Conservation (phyloP, 2,329 filamentous ascomycete genomes). For the Aspergillus texensis region DNA sequence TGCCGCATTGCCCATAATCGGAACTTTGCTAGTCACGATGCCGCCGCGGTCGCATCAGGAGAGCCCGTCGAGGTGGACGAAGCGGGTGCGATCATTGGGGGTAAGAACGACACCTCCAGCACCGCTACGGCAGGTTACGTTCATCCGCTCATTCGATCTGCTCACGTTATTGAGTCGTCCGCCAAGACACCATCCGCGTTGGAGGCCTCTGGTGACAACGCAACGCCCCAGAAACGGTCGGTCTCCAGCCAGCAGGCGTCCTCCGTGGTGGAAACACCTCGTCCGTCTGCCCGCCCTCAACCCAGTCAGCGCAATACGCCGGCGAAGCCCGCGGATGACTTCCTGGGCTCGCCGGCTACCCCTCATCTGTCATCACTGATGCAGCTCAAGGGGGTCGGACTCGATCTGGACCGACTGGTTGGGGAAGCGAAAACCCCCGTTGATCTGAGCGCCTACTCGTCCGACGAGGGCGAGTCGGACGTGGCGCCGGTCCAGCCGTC, state of each 20-base stretch:
- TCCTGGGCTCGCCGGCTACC: slow-evolving; percentile 60
- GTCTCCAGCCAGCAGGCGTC: slow-evolving; percentile 14
- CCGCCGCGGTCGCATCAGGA: slow-evolving; percentile 85
- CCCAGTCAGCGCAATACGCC: slow-evolving; percentile 20
- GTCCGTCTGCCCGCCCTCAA: slow-evolving; percentile 8
- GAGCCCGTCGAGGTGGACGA: slow-evolving; percentile 76
- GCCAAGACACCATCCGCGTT: slow-evolving; percentile 20
- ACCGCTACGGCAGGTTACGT: slow-evolving; percentile 54
- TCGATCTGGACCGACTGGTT: slow-evolving; percentile 63
- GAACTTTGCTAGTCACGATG: slow-evolving; percentile 94
- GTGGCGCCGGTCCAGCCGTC: slow-evolving; percentile 34
- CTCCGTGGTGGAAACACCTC: slow-evolving; percentile 31
- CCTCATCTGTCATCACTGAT: slow-evolving; percentile 71
- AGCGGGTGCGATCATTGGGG: slow-evolving; percentile 50
- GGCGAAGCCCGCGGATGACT: slow-evolving; percentile 35
- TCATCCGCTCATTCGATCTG: slow-evolving; percentile 63
- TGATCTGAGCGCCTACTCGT: slow-evolving; percentile 43
- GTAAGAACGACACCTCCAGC: slow-evolving; percentile 33
- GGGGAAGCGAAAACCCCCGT: slow-evolving; percentile 54
- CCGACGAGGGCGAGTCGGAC: slow-evolving; percentile 44
- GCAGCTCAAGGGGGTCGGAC: slow-evolving; percentile 61
- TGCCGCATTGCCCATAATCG: slow-evolving; percentile 93
- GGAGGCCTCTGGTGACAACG: slow-evolving; percentile 13
- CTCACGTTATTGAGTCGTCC: slow-evolving; percentile 42
- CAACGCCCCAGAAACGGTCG: slow-evolving; percentile 26